Evolutionary conservation across 2,329 filamentous ascomycete genomes (phyloP).

Genomic region (Xylaria sp.): DNA sequence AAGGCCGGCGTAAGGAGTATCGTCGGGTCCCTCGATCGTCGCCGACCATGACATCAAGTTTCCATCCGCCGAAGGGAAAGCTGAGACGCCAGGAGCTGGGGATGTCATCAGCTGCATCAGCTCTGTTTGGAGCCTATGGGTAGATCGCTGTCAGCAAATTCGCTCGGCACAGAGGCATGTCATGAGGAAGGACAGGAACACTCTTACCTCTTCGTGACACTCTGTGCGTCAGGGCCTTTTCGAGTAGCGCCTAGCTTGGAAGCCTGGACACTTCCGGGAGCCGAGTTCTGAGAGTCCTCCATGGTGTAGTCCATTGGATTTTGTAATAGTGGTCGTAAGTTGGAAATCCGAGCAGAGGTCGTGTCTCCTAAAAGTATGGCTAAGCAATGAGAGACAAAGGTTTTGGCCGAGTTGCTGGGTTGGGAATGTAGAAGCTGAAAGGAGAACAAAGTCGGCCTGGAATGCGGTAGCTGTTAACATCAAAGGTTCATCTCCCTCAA

Average conservation of each 20-base stretch:
- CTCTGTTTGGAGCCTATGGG: conserved; percentile 86
- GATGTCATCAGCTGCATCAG: conserved; percentile 99
- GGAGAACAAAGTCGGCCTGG: conserved; percentile 41
- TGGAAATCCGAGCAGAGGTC: neutral
- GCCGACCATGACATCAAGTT: conserved; percentile 94
- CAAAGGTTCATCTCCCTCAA: conserved; percentile 29
- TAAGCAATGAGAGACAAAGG: conserved; percentile 31
- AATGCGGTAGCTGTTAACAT: conserved; percentile 44
- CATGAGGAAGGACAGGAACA: neutral
- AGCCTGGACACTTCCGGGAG: conserved; percentile 69
- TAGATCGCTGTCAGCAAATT: conserved; percentile 15
- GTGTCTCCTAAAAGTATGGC: neutral
- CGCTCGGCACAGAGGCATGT: conserved; percentile 32
- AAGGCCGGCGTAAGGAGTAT: conserved; percentile 89
- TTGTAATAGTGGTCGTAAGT: neutral
- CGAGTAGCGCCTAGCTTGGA: conserved; percentile 69
- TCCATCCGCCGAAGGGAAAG: conserved; percentile 90
- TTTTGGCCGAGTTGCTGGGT: conserved; percentile 25
- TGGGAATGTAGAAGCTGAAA: conserved; percentile 35
- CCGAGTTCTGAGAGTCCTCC: conserved; percentile 75
- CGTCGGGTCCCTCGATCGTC: conserved; percentile 89
- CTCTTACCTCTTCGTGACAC: conserved; percentile 78
- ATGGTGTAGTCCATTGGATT: conserved; percentile 63
- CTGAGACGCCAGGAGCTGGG: conserved; percentile 90
- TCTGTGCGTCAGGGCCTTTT: conserved; percentile 73